These are phyloP conservation scores for Pseudocercospora crystallina DNA, from an alignment of 2,329 filamentous ascomycete genomes.

Conservation along the genomic window DNA sequence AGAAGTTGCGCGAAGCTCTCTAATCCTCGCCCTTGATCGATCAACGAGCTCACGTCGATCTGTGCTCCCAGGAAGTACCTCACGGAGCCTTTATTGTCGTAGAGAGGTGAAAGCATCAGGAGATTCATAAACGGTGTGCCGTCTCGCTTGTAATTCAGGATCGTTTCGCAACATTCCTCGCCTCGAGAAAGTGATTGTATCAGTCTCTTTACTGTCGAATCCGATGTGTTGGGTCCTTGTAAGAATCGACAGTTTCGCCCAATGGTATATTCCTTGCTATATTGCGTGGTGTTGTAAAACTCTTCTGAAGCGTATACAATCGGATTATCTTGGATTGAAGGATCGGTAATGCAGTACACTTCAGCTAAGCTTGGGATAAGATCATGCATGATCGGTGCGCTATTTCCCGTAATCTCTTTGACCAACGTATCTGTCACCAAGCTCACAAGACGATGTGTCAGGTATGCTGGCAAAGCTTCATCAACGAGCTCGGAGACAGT, in stretches of 20 bases:
- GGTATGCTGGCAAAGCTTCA: constrained; percentile 43
- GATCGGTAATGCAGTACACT: constrained; percentile 48
- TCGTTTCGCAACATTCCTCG: constrained; percentile 44
- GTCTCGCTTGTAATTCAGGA: constrained; percentile 45
- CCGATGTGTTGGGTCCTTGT: constrained; percentile 42
- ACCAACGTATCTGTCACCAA: constrained; percentile 44
- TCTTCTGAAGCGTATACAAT: constrained; percentile 49
- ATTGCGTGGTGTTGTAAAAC: constrained; percentile 47
- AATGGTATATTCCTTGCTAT: constrained; percentile 44
- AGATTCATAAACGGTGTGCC: constrained; percentile 44
- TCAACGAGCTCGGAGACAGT: constrained; percentile 40
- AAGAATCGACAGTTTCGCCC: constrained; percentile 48
- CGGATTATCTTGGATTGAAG: constrained; percentile 44
- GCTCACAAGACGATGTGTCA: constrained; percentile 42
- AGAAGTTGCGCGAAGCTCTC: constrained; percentile 39
- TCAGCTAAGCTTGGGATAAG: constrained; percentile 45
- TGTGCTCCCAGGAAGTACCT: constrained; percentile 43
- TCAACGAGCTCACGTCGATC: constrained; percentile 40
- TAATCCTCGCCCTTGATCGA: constrained; percentile 38
- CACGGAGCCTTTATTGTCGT: constrained; percentile 42
- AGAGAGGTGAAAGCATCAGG: constrained; percentile 41
- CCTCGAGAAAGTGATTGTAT: constrained; percentile 38
- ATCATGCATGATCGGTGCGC: constrained; percentile 41
- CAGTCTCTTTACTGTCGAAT: constrained; percentile 36
- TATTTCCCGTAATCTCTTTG: constrained; percentile 46